phyloP scores from a whole-genome alignment of 106 monocot species.

The Dactylorhiza incarnata region DNA sequence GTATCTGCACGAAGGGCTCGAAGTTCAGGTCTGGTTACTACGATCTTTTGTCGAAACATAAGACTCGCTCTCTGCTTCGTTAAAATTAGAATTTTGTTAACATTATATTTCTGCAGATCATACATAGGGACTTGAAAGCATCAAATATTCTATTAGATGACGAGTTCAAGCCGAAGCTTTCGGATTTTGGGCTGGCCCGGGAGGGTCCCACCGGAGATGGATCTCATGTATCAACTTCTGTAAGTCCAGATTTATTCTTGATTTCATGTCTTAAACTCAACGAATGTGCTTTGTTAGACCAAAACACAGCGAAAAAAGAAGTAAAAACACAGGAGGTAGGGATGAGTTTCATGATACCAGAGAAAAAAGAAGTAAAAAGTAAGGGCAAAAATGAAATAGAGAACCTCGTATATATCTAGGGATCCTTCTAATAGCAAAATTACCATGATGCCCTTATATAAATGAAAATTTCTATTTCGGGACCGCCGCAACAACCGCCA shows the following conservation, averaged over 20 bases:
- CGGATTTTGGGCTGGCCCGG: constrained; percentile 25
- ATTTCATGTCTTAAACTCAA: background rate
- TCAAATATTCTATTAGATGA: constrained; percentile 21
- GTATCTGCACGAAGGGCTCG: constrained; percentile 22
- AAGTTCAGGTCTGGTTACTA: constrained; percentile 17
- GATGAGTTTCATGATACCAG: too few species aligned
- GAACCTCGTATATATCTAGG: too few species aligned
- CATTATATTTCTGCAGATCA: constrained; percentile 11
- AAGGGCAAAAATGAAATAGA: too few species aligned
- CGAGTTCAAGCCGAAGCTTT: constrained; percentile 23
- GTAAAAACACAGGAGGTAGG: too few species aligned
- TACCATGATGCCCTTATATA: too few species aligned
- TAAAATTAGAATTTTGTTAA: constrained; percentile 1
- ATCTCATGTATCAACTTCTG: constrained; percentile 22
- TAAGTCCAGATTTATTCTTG: background rate
- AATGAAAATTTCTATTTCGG: too few species aligned
- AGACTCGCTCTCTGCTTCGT: background rate
- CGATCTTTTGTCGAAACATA: background rate
- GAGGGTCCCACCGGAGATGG: constrained; percentile 17
- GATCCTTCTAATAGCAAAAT: too few species aligned
- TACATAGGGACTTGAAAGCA: constrained; percentile 23
- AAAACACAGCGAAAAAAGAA: too few species aligned
- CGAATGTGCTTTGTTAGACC: too few species aligned
- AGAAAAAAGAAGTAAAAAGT: too few species aligned
- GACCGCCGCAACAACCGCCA: too few species aligned